Base-by-base conservation (phyloP, 169 alveolate genomes). In the Plasmodium fragile region DNA sequence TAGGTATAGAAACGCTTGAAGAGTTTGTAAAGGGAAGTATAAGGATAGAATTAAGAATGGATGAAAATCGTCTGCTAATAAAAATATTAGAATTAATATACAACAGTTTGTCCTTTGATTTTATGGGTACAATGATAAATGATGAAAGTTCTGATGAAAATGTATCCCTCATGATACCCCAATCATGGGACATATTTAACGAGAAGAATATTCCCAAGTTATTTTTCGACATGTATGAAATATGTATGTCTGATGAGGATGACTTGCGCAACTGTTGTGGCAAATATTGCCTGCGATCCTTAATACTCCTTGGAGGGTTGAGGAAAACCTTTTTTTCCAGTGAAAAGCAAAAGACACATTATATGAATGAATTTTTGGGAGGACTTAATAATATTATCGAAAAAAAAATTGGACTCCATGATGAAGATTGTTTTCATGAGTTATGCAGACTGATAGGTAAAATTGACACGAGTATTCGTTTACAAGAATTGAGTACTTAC, bases 61-160 rank as follows among this genome's bases (percentile, higher is more conserved):
- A 82, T 32, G 92, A 92, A 81, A 83, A 92, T 77, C 70, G 95
- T 32, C 55, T 92, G 69, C 92, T 97, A 80, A 94, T 95, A 81
- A 98, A 98, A 97, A 98, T 98, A 10, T 97, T 98, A 79, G 98
- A 97, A 96, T 96, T 98, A 91, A 95, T 98, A 28, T 96, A 93
- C 95, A 96, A 97, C 92, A 98, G 99, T 73, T 91, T 98, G 91
- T 95, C 98, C 72, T 98, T 98, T 87, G 99, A 98, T 93, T 98
- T 98, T 95, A 97, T 98, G 99, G 99, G 99, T 3, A 97, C 99
- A 22, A 97, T 98, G 94, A 89, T 89, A 41, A 98, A 98, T 0
- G 99, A 98, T 90, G 99, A 98, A 89, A 97, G 99, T 52, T 97
- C 99, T 0, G 99, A 98, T 90, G 99, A 98, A 84, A 98, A 98